Evolutionary conservation across 2,329 filamentous ascomycete species (phyloP), one percentile per base, ranked within the genome.

Genomic region (Phialocephala sp.): DNA sequence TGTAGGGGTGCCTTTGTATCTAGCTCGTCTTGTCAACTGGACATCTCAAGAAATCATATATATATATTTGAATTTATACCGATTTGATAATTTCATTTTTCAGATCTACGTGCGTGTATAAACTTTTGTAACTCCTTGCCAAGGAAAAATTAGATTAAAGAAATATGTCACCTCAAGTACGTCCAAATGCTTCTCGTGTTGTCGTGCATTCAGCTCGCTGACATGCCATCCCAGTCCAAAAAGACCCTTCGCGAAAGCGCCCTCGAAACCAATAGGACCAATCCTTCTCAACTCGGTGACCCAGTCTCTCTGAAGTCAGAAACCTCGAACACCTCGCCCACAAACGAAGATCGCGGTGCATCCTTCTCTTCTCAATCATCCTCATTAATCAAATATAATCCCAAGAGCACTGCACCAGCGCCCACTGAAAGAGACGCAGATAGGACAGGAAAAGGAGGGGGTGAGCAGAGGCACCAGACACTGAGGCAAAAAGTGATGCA

Each of bases 261-360:
- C 15, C 62, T 70, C 55, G 15, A 68, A n/a, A 71, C 65, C 4
- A 60, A 65, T 20, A 60, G 66, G 60, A 64, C 64, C 50, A 72
- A 72, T 41, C 70, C 68, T 15, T 69, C 70, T 4, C 68, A 70
- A 60, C 66, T 72, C 47, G 70, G 70, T 27, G 70, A 70, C 37
- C 70, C 70, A 14, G 61, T 68, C 15, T 70, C 68, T 2, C 27
- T 72, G 5, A 70, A 72, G 66, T 62, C 65, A 47, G 68, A 72
- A 60, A 66, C 63, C 1, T 64, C 67, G 5, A 32, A 60, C n/a
- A 27, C 55, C 12, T 62, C 36, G 12, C 70, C 66, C 14, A 68
- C 65, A 9, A 11, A 54, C 12, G 35, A 66, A 47, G 64, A 65
- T 20, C 57, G 39, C 1, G 63, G 59, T 9, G 65, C 65, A 9